Evolutionary conservation across 2,329 filamentous ascomycete genomes (phyloP).

Genomic region (Pseudogymnoascus sp.): DNA sequence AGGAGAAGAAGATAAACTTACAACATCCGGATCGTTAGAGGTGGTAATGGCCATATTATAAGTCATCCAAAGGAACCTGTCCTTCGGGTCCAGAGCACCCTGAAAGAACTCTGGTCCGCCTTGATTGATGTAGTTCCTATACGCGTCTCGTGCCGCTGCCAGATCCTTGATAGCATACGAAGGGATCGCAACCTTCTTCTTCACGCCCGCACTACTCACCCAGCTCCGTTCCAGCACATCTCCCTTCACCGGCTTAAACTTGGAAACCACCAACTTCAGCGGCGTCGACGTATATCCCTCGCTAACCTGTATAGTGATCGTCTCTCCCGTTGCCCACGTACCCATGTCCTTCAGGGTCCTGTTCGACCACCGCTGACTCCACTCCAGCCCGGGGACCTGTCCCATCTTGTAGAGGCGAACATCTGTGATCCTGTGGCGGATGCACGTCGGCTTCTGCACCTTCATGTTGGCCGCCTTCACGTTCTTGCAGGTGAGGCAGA

Average conservation of each 20-base stretch:
- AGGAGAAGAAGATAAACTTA: not conserved
- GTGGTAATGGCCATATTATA: slow-evolving; percentile 40
- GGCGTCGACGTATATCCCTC: slow-evolving; percentile 43
- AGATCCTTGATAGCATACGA: slow-evolving; percentile 46
- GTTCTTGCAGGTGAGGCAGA: slow-evolving; percentile 43
- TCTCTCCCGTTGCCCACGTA: slow-evolving; percentile 45
- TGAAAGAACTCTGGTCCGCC: slow-evolving; percentile 40
- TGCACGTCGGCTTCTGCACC: slow-evolving; percentile 45
- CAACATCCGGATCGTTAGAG: slow-evolving; percentile 17
- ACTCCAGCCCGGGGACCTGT: slow-evolving; percentile 49
- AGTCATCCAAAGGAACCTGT: slow-evolving; percentile 39
- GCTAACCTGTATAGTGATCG: slow-evolving; percentile 41
- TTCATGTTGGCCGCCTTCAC: slow-evolving; percentile 36
- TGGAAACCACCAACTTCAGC: slow-evolving; percentile 43
- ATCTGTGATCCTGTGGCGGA: slow-evolving; percentile 53
- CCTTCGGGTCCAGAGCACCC: slow-evolving; percentile 30
- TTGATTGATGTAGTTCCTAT: slow-evolving; percentile 41
- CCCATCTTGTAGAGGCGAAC: slow-evolving; percentile 49
- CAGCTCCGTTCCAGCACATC: slow-evolving; percentile 48
- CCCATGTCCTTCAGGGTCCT: slow-evolving; percentile 47
- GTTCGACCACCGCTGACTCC: slow-evolving; percentile 50
- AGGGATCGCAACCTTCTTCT: slow-evolving; percentile 42
- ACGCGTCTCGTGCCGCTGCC: slow-evolving; percentile 40
- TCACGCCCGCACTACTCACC: slow-evolving; percentile 36
- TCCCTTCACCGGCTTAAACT: slow-evolving; percentile 45